Conservation (phyloP, 2,329 filamentous ascomycete genomes). For the Monosporascus sp. region DNA sequence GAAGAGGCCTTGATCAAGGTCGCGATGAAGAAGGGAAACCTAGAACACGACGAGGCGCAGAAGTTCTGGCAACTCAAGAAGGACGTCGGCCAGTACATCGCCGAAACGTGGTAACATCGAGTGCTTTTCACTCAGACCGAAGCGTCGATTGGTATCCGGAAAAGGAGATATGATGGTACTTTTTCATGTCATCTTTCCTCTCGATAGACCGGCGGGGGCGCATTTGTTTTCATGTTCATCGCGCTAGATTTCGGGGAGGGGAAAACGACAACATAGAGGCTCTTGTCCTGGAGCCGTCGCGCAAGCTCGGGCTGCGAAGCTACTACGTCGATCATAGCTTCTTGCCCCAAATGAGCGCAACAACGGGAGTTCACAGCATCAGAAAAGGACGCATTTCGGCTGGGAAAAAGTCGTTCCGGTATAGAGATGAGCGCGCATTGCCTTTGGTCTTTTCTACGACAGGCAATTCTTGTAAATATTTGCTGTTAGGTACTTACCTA, state of each 20-base stretch:
- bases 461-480: neutral
- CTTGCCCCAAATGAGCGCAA: neutral
- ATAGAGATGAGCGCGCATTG: neutral
- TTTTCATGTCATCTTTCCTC: neutral
- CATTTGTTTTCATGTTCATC: neutral
- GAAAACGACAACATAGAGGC: neutral
- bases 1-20: constrained; percentile 83
- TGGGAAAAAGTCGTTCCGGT: neutral
- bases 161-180: neutral
- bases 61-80: constrained; percentile 91
- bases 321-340: neutral
- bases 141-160: neutral
- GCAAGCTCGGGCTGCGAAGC: neutral
- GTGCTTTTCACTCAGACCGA: too few relatives aligned
- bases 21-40: constrained; percentile 85
- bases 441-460: neutral
- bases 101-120: constrained; percentile 59
- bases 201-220: neutral
- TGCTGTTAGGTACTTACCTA: neutral
- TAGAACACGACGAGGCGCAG: constrained; percentile 74
- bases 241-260: neutral
- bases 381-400: neutral
- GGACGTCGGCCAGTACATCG: constrained; percentile 91
- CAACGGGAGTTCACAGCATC: neutral
- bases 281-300: neutral